Evolutionary conservation across 1,284 basidiomycete genomes (phyloP).

Genomic region (Bondarzewia mesenterica): DNA sequence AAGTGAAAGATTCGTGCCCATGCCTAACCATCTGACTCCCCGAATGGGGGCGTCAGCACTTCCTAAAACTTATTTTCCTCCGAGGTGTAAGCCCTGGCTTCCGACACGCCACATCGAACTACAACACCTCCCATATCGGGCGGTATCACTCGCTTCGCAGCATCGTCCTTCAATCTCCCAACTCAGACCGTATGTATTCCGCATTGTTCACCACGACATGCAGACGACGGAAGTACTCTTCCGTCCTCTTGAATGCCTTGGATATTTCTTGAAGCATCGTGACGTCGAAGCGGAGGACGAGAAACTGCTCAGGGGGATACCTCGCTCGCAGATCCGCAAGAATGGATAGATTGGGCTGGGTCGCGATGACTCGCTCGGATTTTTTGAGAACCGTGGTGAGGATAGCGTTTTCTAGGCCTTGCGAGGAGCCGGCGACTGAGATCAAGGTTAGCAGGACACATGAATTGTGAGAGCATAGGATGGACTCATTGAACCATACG

Average conservation of each 20-base stretch:
- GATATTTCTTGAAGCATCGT: constrained; percentile 20
- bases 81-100: too few species aligned
- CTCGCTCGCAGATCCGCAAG: constrained; percentile 10
- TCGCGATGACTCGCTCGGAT: constrained; percentile 23
- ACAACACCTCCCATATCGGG: constrained; percentile 23
- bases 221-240: constrained; percentile 26
- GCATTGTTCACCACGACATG: constrained; percentile 35
- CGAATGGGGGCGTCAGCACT: too few species aligned
- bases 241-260: constrained; percentile 21
- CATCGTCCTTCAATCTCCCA: constrained; percentile 28
- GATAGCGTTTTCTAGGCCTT: constrained; percentile 26
- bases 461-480: not conserved
- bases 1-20: too few species aligned
- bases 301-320: constrained; percentile 11
- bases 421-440: constrained; percentile 28
- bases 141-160: too few species aligned
- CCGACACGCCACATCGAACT: too few species aligned
- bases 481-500: not conserved
- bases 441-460: too few species aligned
- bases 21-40: too few species aligned
- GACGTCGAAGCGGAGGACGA: constrained; percentile 20
- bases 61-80: too few species aligned
- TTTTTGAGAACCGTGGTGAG: constrained; percentile 21
- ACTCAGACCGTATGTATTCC: constrained; percentile 21
- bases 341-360: constrained; percentile 13